A percentile compares a stretch with the other conserved stretches of the same genome.
phyloP scores from a whole-genome alignment of 2,329 filamentous ascomycete species.

The Aspergillus ochraceus region DNA sequence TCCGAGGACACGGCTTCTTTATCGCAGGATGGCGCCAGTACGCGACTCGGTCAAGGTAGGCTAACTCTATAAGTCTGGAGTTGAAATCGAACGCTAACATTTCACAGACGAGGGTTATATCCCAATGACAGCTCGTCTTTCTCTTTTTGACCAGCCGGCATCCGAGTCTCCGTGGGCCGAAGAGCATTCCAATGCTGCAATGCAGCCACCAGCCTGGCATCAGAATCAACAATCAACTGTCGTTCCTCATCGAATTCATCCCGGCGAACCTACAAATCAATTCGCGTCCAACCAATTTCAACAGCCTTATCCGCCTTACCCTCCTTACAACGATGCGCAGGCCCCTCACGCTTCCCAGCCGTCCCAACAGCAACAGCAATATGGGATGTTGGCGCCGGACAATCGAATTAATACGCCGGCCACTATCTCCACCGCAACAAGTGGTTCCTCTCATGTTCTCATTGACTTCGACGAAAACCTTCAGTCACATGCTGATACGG shows the following conservation, averaged over 20 bases:
- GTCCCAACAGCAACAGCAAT: constrained; percentile 9
- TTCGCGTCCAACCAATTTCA: constrained; percentile 9
- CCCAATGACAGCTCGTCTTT: constrained; percentile 41
- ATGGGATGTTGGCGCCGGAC: constrained; percentile 17
- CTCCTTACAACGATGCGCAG: not conserved
- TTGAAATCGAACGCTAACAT: not conserved
- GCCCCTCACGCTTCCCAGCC: constrained; percentile 2
- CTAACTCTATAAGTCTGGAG: not conserved
- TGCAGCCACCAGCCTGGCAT: constrained; percentile 8
- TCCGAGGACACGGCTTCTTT: constrained; percentile 20
- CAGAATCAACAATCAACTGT: constrained; percentile 13
- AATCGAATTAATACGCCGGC: constrained; percentile 21
- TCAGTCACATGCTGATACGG: constrained; percentile 7
- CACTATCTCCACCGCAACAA: constrained; percentile 26
- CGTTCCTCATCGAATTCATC: not conserved
- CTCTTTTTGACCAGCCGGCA: constrained; percentile 32
- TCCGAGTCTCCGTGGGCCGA: constrained; percentile 30
- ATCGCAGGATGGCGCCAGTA: constrained; percentile 23
- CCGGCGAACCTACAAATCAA: not conserved
- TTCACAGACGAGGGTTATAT: constrained; percentile 37
- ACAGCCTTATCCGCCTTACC: constrained; percentile 1
- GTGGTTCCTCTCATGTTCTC: constrained; percentile 33
- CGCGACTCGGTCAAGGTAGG: constrained; percentile 35
- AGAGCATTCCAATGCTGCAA: constrained; percentile 14
- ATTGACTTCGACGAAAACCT: constrained; percentile 28